Base-by-base conservation (phyloP, 208 protist species). In the Leishmania gerbilli region DNA sequence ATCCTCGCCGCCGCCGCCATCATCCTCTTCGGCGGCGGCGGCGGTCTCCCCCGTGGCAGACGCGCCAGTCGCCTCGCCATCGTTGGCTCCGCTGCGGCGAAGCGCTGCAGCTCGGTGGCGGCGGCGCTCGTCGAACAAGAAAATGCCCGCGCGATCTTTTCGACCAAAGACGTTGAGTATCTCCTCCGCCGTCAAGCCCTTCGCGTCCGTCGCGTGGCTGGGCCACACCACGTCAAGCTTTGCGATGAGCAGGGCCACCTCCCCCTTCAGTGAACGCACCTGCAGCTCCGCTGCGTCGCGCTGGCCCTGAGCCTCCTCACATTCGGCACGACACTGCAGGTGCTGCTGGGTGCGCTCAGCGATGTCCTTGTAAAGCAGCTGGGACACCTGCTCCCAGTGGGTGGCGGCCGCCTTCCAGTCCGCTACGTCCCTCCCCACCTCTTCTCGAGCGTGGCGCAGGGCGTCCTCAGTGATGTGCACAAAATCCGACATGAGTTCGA, bases 191-290 rank as follows among this genome's bases (percentile, higher is more conserved):
- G 85, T 88, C n/a, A 97, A 80, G 49, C 79, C 89, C 53, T 80
- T 72, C 40, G 93, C 94, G 84, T 98, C 95, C 37, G 58, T 79
- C 15, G 65, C 81, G 79, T 98, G 95, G 45, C 79, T 91, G 19
- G 95, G 95, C 93, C 95, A 98, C 67, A 96, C 93, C 62, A 96
- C 83, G 37, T 94, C 84, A 49, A 98, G 89, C 84, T 96, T 96
- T 0, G 92, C 91, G 19, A 81, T 80, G 79, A 87, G 92, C 74
- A 92, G 69, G 31, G 80, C 84, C n/a, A 94, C 83, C 69, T 93
- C 89, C 27, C 86, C 87, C 60, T 81, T 87, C 56, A 88, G 75
- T 15, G 72, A 62, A 3, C 88, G 79, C 77, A 93, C 77, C 34
- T 91, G 87, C 58, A 92, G 78, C 27, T 79, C 84, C 1, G 80